phyloP scores from a whole-genome alignment of 2,329 filamentous ascomycete species.

The Lizonia empirigonia region DNA sequence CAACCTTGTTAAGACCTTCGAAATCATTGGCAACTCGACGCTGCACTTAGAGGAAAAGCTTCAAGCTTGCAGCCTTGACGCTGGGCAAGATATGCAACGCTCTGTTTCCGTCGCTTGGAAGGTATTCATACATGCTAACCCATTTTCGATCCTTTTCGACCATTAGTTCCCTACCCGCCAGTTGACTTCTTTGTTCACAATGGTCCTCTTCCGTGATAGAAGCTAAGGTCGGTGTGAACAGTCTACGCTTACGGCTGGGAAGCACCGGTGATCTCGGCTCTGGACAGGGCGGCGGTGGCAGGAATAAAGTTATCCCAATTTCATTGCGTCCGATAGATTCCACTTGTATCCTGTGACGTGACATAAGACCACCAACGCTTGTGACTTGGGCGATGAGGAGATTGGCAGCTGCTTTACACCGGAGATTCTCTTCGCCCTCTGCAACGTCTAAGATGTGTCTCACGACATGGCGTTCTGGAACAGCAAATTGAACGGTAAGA shows the following conservation, averaged over 20 bases:
- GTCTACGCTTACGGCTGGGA: background rate
- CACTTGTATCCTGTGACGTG: background rate
- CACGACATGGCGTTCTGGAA: constrained; percentile 1
- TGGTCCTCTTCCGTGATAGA: background rate
- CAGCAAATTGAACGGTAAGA: constrained; percentile 2
- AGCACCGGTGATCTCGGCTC: background rate
- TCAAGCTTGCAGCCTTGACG: background rate
- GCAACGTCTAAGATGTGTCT: background rate
- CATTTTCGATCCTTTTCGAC: background rate
- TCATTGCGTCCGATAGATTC: background rate
- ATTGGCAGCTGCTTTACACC: background rate
- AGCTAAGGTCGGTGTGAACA: background rate
- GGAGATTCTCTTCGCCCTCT: background rate
- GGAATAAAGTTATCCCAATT: background rate
- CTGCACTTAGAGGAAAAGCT: background rate
- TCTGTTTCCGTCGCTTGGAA: background rate
- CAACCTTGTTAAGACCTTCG: too few species aligned
- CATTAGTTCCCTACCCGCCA: background rate
- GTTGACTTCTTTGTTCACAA: background rate
- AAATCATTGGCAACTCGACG: too few species aligned
- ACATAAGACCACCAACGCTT: background rate
- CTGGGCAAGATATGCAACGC: background rate
- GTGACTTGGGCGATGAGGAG: background rate
- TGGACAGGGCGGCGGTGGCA: background rate
- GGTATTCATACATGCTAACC: background rate